Conservation (phyloP, 306 rosid species). For the Alnus rubra region DNA sequence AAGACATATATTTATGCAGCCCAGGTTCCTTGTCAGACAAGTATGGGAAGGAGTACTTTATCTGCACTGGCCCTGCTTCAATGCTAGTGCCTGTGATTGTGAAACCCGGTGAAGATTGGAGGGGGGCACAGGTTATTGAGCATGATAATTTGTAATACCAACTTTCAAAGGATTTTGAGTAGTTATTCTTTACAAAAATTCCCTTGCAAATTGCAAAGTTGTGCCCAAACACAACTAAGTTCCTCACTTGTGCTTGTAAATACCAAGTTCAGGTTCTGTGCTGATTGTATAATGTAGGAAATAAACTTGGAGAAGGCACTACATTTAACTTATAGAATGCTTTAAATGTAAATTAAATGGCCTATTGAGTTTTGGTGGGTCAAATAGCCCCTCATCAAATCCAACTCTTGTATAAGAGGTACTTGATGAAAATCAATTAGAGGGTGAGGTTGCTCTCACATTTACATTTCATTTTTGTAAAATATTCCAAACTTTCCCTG, state of each 20-base stretch:
- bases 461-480: too few species aligned
- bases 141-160: slow-evolving; percentile 72
- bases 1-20: slow-evolving; percentile 82
- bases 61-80: slow-evolving; percentile 97
- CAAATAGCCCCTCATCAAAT: background rate
- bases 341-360: background rate
- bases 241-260: background rate
- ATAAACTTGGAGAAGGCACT: background rate
- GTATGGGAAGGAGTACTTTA: slow-evolving; percentile 75
- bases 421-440: background rate
- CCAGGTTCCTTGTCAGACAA: slow-evolving; percentile 84
- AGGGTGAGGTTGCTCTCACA: too few species aligned
- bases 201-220: background rate
- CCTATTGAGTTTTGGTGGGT: background rate
- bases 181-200: background rate
- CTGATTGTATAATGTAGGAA: background rate
- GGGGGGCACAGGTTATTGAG: slow-evolving; percentile 93
- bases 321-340: too few species aligned
- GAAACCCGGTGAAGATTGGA: slow-evolving; percentile 86
- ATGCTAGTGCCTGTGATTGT: slow-evolving; percentile 76
- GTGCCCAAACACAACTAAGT: background rate
- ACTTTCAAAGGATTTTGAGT: background rate
- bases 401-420: background rate
- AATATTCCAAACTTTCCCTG: too few species aligned
- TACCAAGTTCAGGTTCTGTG: background rate